Evolutionary conservation across 1,284 basidiomycete genomes (phyloP), one percentile per base, ranked within the genome.

Genomic region (Papiliotrema nemorosa): DNA sequence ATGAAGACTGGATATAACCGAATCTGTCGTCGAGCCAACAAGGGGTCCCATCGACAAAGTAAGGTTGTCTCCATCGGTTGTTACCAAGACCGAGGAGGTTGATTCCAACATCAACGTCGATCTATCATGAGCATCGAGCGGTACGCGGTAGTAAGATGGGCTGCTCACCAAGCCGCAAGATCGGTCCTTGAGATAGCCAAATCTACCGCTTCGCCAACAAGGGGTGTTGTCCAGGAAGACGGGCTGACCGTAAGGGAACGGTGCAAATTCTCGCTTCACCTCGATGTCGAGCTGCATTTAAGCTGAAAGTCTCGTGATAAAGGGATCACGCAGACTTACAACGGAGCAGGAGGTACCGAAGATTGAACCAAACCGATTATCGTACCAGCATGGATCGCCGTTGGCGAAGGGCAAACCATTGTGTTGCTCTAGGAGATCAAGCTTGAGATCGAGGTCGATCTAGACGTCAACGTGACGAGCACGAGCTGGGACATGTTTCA

Each of bases 311-410:
- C 10, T 22, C 18, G 24, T 20, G 16, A 5, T 24, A 18, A 13
- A 6, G 25, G 1, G 14, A 25, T n/a, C n/a, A n/a, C n/a, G n/a
- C n/a, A n/a, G n/a, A 44, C 53, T 55, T n/a, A 58, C 56, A 6
- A 50, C 37, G 21, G 52, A 26, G 42, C 56, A 58, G 21, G 50
- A 40, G 18, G 46, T 25, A 36, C 44, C 47, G 16, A n/a, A 21
- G 22, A 54, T 39, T 5, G 38, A 10, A 16, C 56, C 56, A 18
- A 52, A 39, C 10, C 36, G 39, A 16, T 47, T 53, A 42, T 52
- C 46, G 14, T 49, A 29, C 50, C 43, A 58, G 31, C 56, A 58
- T 1, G 56, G 56, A 26, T 29, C 43, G 10, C 44, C 43, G 42
- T 42, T 35, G 24, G 37, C 35, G 25, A 29, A 47, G 1, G 25